phyloP scores from a whole-genome alignment of 306 rosid species.

The Boehmeria nivea region DNA sequence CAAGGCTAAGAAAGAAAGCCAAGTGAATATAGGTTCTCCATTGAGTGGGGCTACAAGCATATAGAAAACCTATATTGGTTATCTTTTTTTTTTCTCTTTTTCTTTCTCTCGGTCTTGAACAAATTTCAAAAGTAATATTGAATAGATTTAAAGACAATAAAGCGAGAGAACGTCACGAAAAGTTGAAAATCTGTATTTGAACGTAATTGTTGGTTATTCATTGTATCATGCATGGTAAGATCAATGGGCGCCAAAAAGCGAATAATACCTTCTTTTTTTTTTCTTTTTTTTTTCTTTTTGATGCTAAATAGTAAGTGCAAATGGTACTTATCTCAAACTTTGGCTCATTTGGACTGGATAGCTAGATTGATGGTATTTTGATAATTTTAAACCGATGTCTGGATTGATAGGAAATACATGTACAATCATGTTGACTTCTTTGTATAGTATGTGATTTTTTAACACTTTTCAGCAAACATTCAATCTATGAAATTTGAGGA shows the following conservation, averaged over 20 bases:
- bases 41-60: constrained; percentile 22
- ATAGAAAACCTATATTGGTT: neutral
- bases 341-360: too few relatives aligned
- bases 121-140: constrained; percentile 41
- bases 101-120: constrained; percentile 2
- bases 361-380: too few relatives aligned
- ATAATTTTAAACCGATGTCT: too few relatives aligned
- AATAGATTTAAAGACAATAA: constrained; percentile 32
- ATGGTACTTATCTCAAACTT: neutral
- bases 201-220: constrained; percentile 2
- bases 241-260: neutral
- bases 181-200: constrained; percentile 30
- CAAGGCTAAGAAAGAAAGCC: constrained; percentile 52
- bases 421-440: too few relatives aligned
- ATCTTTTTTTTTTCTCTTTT: constrained; percentile 22
- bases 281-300: too few relatives aligned
- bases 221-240: neutral
- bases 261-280: neutral
- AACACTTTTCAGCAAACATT: too few relatives aligned
- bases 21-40: constrained; percentile 10
- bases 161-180: constrained; percentile 39
- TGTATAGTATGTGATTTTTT: too few relatives aligned
- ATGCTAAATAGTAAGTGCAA: too few relatives aligned
- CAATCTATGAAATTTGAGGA: too few relatives aligned
- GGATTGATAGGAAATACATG: too few relatives aligned